Evolutionary conservation across 2,329 filamentous ascomycete genomes (phyloP).

Genomic region (Podosphaera fusca): DNA sequence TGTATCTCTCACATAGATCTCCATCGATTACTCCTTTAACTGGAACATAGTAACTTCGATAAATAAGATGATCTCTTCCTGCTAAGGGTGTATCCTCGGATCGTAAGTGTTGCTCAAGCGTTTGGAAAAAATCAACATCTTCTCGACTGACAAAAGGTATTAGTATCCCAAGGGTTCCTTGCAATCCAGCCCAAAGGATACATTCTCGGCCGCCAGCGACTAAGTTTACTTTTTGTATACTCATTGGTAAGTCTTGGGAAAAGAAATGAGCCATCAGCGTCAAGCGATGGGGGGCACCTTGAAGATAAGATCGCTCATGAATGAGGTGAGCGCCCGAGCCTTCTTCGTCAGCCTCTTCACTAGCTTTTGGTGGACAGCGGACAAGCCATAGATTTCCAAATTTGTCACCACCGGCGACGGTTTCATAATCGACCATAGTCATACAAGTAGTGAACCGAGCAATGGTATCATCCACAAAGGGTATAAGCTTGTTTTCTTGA

Average conservation of each 20-base stretch:
- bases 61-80: constrained; percentile 87
- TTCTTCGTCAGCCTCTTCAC: constrained; percentile 77
- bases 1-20: constrained; percentile 82
- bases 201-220: constrained; percentile 83
- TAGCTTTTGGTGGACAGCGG: constrained; percentile 65
- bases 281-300: constrained; percentile 67
- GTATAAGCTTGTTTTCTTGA: constrained; percentile 73
- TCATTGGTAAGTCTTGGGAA: constrained; percentile 77
- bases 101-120: constrained; percentile 68
- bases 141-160: constrained; percentile 81
- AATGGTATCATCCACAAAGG: constrained; percentile 78
- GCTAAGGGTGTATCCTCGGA: constrained; percentile 70
- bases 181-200: constrained; percentile 78
- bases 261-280: constrained; percentile 75
- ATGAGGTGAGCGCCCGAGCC: constrained; percentile 75
- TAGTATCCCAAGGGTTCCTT: constrained; percentile 81
- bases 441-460: constrained; percentile 78
- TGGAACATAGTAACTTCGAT: constrained; percentile 83
- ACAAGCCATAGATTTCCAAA: constrained; percentile 94
- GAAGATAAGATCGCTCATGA: constrained; percentile 73
- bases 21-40: constrained; percentile 95
- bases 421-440: constrained; percentile 94
- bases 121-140: constrained; percentile 95
- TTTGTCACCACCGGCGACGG: constrained; percentile 82
- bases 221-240: constrained; percentile 68